Base-by-base conservation (phyloP, 2,329 filamentous ascomycete genomes). In the Verticillium longisporum region DNA sequence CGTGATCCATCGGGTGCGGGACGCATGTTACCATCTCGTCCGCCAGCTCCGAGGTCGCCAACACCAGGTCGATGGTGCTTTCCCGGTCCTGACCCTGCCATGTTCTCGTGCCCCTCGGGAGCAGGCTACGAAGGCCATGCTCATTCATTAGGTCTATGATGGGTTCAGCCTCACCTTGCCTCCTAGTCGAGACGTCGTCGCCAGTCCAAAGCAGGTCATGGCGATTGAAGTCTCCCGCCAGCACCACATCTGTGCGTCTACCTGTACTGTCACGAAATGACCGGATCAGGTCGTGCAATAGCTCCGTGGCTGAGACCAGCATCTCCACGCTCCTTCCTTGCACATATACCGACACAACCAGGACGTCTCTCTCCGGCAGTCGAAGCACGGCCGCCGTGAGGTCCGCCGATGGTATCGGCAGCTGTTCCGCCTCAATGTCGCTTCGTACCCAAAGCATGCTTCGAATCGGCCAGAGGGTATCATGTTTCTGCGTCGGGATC, bases 61-160 rank as follows among this genome's bases (percentile, higher is more conserved):
- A 64, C 10, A 68, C 62, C 15, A 72, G 57, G 60, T 72, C 63
- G 36, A 73, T 70, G 2, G 63, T 72, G 1, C 61, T 64, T 32
- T 66, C 62, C 3, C 53, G 32, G 5, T 65, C 63, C 14, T 64
- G 55, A 7, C 66, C 61, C 15, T 72, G 58, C 72, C 64, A 75
- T 63, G 66, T 75, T 61, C 74, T 75, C 36, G 67, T 75, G 15
- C 41, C 41, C n/a, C 41, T 6, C n/a, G 41, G 41, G 3, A 76
- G 70, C 36, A 76, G 61, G 65, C 72, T 75, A 18, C 60, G 60
- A 1, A 77, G 68, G 50, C 55, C 60, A 61, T 67, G 67, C 38
- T 74, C 66, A 61, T 61, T 70, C 64, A 76, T 75, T 3, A 76
- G 64, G 56, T 74, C 63, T 55, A 76, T 70, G 50, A 75, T 74